phyloP scores from a whole-genome alignment of 2,329 filamentous ascomycete species.

The Colletotrichum kahawae region DNA sequence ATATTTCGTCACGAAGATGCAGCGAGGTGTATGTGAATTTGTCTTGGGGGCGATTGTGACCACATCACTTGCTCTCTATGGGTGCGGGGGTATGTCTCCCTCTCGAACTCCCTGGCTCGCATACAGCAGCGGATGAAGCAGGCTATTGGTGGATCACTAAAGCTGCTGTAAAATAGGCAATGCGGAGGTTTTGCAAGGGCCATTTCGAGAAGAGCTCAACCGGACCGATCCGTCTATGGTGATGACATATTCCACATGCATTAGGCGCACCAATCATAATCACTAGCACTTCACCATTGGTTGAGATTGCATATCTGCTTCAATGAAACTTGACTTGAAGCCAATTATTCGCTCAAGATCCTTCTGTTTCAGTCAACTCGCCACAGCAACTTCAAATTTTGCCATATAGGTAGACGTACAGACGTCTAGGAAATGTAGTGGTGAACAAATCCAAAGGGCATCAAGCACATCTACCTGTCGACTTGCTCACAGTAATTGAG shows the following conservation, averaged over 20 bases:
- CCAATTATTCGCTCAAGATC: fast-evolving
- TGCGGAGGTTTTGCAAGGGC: fast-evolving
- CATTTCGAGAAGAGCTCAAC: background rate
- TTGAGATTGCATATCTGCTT: too few species aligned
- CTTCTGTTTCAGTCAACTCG: background rate
- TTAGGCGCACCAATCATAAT: background rate
- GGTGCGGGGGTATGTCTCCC: background rate
- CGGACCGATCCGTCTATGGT: background rate
- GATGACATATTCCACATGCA: background rate
- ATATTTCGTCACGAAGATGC: background rate
- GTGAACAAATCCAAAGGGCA: fast-evolving
- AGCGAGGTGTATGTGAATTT: fast-evolving
- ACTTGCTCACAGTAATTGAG: too few species aligned
- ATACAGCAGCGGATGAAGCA: fast-evolving
- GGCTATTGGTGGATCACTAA: background rate
- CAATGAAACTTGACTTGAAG: background rate
- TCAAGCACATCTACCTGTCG: background rate
- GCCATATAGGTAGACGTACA: fast-evolving
- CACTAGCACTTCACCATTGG: fast-evolving
- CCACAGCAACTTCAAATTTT: background rate
- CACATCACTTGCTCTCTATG: background rate
- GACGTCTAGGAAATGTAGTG: fast-evolving
- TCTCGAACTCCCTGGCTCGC: background rate
- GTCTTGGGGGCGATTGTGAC: fast-evolving
- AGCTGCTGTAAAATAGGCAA: fast-evolving